These are phyloP conservation scores for Candolleomyces efflorescens DNA, from an alignment of 768 basidiomycete species.

Conservation along the genomic window DNA sequence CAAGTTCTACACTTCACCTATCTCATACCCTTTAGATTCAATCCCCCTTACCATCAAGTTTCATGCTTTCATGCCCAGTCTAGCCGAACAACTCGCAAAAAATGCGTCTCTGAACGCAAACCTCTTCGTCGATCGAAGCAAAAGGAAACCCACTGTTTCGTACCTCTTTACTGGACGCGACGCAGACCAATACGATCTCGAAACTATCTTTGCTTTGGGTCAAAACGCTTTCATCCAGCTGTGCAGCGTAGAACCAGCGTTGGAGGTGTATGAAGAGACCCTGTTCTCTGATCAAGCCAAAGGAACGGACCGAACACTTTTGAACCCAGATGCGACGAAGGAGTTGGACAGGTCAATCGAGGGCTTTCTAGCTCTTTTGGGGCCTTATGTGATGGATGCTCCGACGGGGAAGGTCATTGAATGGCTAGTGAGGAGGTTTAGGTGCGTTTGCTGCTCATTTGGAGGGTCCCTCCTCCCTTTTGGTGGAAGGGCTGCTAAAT, in stretches of 20 bases:
- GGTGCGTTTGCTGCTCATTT: constrained; percentile 46
- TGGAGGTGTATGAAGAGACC: constrained; percentile 59
- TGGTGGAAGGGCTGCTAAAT: no score
- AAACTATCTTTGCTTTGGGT: constrained; percentile 79
- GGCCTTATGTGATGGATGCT: constrained; percentile 76
- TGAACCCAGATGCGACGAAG: constrained; percentile 55
- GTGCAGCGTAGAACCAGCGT: constrained; percentile 49
- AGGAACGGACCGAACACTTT: constrained; percentile 72
- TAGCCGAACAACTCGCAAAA: constrained; percentile 78
- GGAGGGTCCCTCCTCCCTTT: not conserved
- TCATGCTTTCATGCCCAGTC: constrained; percentile 45
- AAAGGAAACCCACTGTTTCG: constrained; percentile 64
- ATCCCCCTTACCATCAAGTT: not conserved
- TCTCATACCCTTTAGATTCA: not conserved
- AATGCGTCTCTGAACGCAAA: constrained; percentile 75
- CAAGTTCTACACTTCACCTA: not conserved
- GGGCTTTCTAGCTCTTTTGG: constrained; percentile 64
- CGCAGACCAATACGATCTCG: constrained; percentile 82
- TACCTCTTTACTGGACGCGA: constrained; percentile 86
- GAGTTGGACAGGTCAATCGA: constrained; percentile 60
- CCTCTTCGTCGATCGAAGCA: constrained; percentile 61
- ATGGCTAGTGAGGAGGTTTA: constrained; percentile 92
- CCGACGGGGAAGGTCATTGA: constrained; percentile 84
- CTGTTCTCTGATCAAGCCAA: constrained; percentile 82
- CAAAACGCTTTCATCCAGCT: constrained; percentile 77